Percentiles rank a stretch among this genome's conserved stretches.
Conservation (phyloP, 371 early-diverging fungal genomes). For the Mucor piriformis region DNA sequence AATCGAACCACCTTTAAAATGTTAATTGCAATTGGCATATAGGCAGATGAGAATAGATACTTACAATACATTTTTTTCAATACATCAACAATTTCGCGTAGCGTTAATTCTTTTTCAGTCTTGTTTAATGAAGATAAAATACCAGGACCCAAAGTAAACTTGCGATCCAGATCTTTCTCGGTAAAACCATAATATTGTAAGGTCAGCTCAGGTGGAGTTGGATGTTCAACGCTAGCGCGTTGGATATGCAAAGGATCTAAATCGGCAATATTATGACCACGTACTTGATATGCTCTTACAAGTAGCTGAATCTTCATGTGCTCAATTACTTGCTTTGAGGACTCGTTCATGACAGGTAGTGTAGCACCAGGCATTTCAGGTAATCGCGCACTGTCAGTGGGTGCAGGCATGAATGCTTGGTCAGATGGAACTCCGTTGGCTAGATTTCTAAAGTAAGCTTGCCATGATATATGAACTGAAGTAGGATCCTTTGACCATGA, state of each 20-base stretch:
- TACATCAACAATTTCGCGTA: conserved; percentile 85
- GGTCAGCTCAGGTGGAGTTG: conserved; percentile 82
- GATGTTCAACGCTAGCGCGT: conserved; percentile 55
- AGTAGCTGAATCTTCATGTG: conserved; percentile 97
- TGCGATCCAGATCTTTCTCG: conserved; percentile 87
- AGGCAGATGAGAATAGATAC: neutral
- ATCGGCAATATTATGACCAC: conserved; percentile 93
- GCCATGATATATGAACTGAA: conserved; percentile 97
- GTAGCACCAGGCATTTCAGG: conserved; percentile 55
- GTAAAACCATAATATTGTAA: conserved; percentile 90
- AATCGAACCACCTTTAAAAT: conserved; percentile 73
- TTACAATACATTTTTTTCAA: conserved; percentile 85
- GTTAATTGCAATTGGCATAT: too few species aligned
- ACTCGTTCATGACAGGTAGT: conserved; percentile 29
- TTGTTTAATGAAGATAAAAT: conserved; percentile 87
- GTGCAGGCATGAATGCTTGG: conserved; percentile 81
- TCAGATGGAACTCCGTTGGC: conserved; percentile 68
- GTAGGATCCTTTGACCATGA: conserved; percentile 91
- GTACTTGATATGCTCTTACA: conserved; percentile 94
- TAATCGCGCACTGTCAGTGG: conserved; percentile 72
- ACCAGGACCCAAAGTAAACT: conserved; percentile 91
- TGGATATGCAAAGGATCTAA: conserved; percentile 91
- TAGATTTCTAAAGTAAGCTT: conserved; percentile 92
- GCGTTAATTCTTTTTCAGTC: conserved; percentile 67
- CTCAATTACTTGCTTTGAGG: conserved; percentile 76